Evolutionary conservation across 805 yeast genomes (phyloP).

Genomic region (Torulaspora microellipsoides): DNA sequence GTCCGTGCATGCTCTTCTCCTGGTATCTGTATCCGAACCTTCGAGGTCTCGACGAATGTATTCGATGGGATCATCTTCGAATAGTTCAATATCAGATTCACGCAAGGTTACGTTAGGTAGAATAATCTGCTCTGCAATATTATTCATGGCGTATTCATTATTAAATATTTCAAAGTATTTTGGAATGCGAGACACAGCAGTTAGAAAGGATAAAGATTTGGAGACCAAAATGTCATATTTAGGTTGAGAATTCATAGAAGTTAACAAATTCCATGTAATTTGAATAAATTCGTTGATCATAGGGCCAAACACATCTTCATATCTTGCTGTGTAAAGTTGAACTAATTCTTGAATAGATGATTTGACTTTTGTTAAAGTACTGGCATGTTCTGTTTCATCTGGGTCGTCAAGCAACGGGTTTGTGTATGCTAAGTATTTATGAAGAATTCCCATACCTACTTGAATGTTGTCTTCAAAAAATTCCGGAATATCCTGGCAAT

Average conservation of each 20-base stretch:
- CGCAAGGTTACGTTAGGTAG: conserved; percentile 85
- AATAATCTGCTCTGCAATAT: conserved; percentile 75
- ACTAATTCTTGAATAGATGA: conserved; percentile 81
- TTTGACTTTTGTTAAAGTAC: conserved; percentile 65
- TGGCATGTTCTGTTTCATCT: conserved; percentile 60
- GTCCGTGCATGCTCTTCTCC: conserved; percentile 91
- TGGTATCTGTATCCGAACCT: conserved; percentile 88
- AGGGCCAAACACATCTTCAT: conserved; percentile 86
- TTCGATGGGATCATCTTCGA: conserved; percentile 96
- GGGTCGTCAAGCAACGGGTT: conserved; percentile 51
- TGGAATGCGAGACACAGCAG: conserved; percentile 71
- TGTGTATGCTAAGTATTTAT: conserved; percentile 66
- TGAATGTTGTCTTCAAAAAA: conserved; percentile 89
- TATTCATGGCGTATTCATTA: conserved; percentile 58
- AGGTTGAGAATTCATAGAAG: conserved; percentile 58
- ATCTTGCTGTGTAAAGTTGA: conserved; percentile 81
- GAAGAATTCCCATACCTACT: conserved; percentile 73
- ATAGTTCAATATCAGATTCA: conserved; percentile 83
- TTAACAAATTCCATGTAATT: conserved; percentile 73
- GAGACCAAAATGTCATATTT: conserved; percentile 84
- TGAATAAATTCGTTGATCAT: conserved; percentile 74
- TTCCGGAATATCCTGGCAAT: conserved; percentile 97
- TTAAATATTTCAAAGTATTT: conserved; percentile 63
- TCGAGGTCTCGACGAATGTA: conserved; percentile 90
- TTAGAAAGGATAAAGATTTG: conserved; percentile 72